phyloP scores from a whole-genome alignment of 371 early-diverging fungal species.

The Haplosporangium sp. region DNA sequence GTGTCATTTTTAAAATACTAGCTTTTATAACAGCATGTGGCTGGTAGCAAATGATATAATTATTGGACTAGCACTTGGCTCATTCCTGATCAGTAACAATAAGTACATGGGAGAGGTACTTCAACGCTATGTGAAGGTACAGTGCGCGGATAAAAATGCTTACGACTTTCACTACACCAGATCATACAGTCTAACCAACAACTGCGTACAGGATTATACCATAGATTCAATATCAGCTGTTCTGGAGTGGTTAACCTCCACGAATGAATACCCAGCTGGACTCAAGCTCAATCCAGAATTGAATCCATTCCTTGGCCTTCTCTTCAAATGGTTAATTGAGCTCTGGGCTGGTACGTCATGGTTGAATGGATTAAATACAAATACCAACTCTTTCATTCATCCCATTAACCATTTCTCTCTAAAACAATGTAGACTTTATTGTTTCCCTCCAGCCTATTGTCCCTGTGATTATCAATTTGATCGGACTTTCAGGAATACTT shows the following conservation, averaged over 20 bases:
- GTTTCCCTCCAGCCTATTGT: slow-evolving; percentile 69
- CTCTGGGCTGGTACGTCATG: slow-evolving; percentile 80
- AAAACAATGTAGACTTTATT: slow-evolving; percentile 58
- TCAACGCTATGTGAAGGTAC: slow-evolving; percentile 56
- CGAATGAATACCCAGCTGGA: slow-evolving; percentile 91
- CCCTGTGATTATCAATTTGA: slow-evolving; percentile 73
- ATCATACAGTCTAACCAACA: background rate
- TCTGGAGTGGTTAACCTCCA: slow-evolving; percentile 87
- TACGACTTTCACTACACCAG: background rate
- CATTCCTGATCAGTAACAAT: slow-evolving; percentile 74
- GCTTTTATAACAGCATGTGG: slow-evolving; percentile 96
- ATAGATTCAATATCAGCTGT: slow-evolving; percentile 75
- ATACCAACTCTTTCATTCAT: background rate
- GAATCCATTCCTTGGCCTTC: slow-evolving; percentile 89
- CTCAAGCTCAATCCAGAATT: slow-evolving; percentile 94
- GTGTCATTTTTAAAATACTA: slow-evolving; percentile 25
- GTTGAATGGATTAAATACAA: background rate
- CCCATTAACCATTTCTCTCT: background rate
- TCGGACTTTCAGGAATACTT: slow-evolving; percentile 84
- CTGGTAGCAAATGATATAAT: slow-evolving; percentile 93
- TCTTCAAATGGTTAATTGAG: slow-evolving; percentile 93
- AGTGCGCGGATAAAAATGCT: background rate
- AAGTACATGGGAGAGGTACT: slow-evolving; percentile 67
- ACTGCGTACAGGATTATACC: slow-evolving; percentile 64
- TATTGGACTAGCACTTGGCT: slow-evolving; percentile 87